phyloP scores from a whole-genome alignment of 2,329 filamentous ascomycete genomes.

The Didymosphaeria variabile region DNA sequence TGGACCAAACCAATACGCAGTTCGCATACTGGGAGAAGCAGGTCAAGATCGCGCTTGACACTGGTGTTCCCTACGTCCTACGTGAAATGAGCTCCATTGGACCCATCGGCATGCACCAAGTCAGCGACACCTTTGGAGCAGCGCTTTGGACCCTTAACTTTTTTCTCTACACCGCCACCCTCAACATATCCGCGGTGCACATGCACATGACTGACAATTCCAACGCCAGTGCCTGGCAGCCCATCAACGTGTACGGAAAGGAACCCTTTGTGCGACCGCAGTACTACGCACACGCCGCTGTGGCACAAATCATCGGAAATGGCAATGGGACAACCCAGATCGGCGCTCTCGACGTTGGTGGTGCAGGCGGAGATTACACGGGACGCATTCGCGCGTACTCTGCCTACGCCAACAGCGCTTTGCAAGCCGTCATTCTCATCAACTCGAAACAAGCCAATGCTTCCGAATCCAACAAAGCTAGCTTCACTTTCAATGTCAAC shows the following conservation, averaged over 20 bases:
- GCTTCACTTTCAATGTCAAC: slow-evolving; percentile 54
- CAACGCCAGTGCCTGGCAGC: slow-evolving; percentile 61
- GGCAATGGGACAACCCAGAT: slow-evolving; percentile 58
- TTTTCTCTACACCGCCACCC: slow-evolving; percentile 59
- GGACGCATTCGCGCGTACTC: slow-evolving; percentile 56
- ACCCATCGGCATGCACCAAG: slow-evolving; percentile 56
- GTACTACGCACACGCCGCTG: slow-evolving; percentile 62
- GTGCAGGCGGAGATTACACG: slow-evolving; percentile 48
- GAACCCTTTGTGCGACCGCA: slow-evolving; percentile 57
- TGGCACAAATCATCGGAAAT: slow-evolving; percentile 60
- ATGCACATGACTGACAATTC: slow-evolving; percentile 66
- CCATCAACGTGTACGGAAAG: slow-evolving; percentile 51
- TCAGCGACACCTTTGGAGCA: slow-evolving; percentile 61
- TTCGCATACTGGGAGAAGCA: slow-evolving; percentile 59
- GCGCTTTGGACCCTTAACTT: slow-evolving; percentile 63
- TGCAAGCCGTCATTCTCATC: slow-evolving; percentile 57
- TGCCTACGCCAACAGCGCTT: slow-evolving; percentile 54
- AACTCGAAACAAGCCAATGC: slow-evolving; percentile 57
- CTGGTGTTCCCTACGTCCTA: slow-evolving; percentile 58
- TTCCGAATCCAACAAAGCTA: slow-evolving; percentile 49
- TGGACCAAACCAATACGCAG: slow-evolving; percentile 58
- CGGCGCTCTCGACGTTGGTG: slow-evolving; percentile 42
- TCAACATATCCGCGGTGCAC: slow-evolving; percentile 59
- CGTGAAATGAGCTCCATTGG: slow-evolving; percentile 63
- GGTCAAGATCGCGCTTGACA: slow-evolving; percentile 52